Evolutionary conservation across 106 monocot species (phyloP), one percentile per base, ranked within the genome.

Genomic region (Dendrobium officinale): DNA sequence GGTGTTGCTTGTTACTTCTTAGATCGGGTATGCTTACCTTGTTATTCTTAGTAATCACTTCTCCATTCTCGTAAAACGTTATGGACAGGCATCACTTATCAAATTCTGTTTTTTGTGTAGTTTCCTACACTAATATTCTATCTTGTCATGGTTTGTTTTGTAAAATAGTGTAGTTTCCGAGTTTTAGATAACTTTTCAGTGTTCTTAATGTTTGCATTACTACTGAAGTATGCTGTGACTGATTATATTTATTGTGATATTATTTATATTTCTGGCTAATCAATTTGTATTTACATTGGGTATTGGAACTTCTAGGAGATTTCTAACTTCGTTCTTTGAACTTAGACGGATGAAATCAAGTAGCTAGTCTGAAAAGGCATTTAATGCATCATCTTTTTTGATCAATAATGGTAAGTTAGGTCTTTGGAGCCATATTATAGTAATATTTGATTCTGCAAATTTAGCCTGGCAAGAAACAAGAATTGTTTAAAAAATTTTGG

Each of bases 1-100:
- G 75, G 45, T 67, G 58, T 56, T 78, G 96, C 93, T 26, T 82
- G 87, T 84, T 93, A 96, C 85, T 96, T 96, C 61, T 77, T 96
- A 55, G 85, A 92, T 44, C 86, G 81, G 92, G 96, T 96, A 93
- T 49, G 1, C 42, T 75, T 27, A 26, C 22, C 24, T 80, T 77
- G 18, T 33, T 54, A 1, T 74, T 80, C 80, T 75, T 55, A 18
- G 44, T 20, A 13, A 33, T 75, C 67, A n/a, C 27, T 85, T 45
- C 67, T 77, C 77, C 55, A 67, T 67, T 67, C 15, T 73, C 3
- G 15, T 73, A 73, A 42, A 73, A 17, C 9, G 6, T 16, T 40
- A 17, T 42, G 41, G 13, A 74, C 13, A 37, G 33, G 9, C 3
- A 70, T 33, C 37, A 37, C 70, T 37, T 19, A 42, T 73, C 37